A percentile compares a stretch with the other conserved stretches of the same genome.
Evolutionary conservation across 805 yeast species (phyloP).

Genomic region (Ogataea glucozyma): DNA sequence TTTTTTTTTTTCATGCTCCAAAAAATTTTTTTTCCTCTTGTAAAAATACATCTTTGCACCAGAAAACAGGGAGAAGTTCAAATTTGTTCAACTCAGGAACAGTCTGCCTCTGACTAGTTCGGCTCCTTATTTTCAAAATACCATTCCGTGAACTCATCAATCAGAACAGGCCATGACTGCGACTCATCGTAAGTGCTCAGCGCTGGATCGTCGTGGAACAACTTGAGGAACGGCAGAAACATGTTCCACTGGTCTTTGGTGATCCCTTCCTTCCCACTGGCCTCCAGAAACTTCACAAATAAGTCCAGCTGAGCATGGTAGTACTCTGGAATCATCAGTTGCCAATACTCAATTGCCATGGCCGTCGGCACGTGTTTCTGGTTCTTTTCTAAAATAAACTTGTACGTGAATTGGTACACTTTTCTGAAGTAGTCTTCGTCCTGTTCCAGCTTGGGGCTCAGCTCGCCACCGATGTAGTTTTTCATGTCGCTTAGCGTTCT

Average conservation of each 20-base stretch:
- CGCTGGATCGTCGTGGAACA: constrained; percentile 51
- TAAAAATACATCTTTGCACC: constrained; percentile 8
- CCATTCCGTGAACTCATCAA: constrained; percentile 79
- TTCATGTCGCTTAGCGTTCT: constrained; percentile 50
- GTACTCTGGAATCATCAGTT: constrained; percentile 49
- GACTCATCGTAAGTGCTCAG: constrained; percentile 68
- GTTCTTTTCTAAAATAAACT: constrained; percentile 60
- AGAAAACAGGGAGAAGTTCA: neutral
- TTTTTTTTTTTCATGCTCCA: constrained; percentile 8
- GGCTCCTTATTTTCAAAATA: constrained; percentile 6
- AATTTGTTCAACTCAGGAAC: neutral
- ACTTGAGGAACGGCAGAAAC: constrained; percentile 65
- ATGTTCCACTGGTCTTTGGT: constrained; percentile 84
- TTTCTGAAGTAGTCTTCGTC: constrained; percentile 48
- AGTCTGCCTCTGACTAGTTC: neutral
- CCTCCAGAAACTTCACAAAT: constrained; percentile 61
- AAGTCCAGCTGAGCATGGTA: constrained; percentile 38
- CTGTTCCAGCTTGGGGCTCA: constrained; percentile 36
- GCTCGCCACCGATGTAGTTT: constrained; percentile 29
- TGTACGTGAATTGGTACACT: constrained; percentile 73
- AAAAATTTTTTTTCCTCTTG: constrained; percentile 11
- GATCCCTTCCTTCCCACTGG: constrained; percentile 47
- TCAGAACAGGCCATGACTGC: constrained; percentile 89
- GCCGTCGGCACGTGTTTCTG: constrained; percentile 58
- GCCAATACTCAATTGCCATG: constrained; percentile 77